Percentiles rank a stretch among this genome's conserved stretches.
phyloP scores from a whole-genome alignment of 2,329 filamentous ascomycete genomes.

The Alternaria triticina region DNA sequence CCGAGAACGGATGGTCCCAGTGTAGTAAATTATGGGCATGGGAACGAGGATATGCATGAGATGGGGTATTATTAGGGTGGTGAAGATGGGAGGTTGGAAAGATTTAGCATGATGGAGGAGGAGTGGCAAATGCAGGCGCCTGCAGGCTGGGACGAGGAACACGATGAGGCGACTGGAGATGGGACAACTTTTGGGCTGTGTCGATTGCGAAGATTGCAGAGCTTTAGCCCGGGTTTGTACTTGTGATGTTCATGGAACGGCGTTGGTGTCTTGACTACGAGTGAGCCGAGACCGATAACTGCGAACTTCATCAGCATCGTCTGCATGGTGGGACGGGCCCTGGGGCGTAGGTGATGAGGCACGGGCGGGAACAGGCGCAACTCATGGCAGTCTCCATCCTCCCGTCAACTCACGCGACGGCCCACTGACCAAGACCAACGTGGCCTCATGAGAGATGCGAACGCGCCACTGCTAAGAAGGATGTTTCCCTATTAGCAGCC shows the following conservation, averaged over 20 bases:
- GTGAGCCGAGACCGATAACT: constrained; percentile 3
- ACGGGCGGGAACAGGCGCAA: neutral
- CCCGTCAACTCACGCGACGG: constrained; percentile 10
- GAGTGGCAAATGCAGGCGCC: neutral
- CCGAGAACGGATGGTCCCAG: constrained; percentile 30
- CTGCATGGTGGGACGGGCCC: constrained; percentile 8
- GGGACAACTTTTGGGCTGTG: neutral
- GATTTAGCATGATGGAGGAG: neutral
- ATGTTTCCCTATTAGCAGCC: neutral
- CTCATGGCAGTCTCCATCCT: neutral
- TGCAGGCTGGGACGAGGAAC: neutral
- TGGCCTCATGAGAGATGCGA: constrained; percentile 16
- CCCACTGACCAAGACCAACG: constrained; percentile 19
- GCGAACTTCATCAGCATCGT: constrained; percentile 3
- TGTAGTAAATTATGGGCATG: constrained; percentile 14
- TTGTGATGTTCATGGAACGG: neutral
- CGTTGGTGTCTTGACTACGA: neutral
- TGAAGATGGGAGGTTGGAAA: constrained; percentile 1
- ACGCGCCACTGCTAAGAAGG: neutral
- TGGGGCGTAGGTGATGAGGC: constrained; percentile 4
- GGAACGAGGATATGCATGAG: constrained; percentile 2
- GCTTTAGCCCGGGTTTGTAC: neutral
- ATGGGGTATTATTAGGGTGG: constrained; percentile 15
- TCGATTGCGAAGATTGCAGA: neutral
- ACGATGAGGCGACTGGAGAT: neutral